phyloP scores from a whole-genome alignment of 2,329 filamentous ascomycete species.

The Monilinia aucupariae region DNA sequence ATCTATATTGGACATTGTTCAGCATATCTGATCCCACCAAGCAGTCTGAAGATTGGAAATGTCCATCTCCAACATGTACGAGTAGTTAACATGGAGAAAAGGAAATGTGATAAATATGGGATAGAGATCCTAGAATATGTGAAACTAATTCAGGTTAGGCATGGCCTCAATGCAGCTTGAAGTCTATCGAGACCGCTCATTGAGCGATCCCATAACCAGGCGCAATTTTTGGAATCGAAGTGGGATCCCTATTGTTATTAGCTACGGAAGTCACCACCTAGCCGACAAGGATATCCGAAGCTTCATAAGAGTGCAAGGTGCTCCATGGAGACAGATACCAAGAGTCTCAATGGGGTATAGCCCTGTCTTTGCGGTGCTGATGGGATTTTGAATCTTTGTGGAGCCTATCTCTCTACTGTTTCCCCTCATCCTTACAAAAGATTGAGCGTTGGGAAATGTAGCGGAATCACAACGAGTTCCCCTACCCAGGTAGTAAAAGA shows the following conservation, averaged over 20 bases:
- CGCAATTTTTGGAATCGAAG: constrained; percentile 3
- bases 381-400: not conserved
- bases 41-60: not conserved
- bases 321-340: not conserved
- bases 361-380: too few relatives aligned
- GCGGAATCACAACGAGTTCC: too few relatives aligned
- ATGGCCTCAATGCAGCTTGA: not conserved
- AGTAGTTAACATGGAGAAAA: not conserved
- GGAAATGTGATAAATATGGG: not conserved
- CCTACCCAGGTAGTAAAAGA: too few relatives aligned
- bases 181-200: not conserved
- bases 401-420: not conserved
- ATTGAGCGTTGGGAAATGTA: too few relatives aligned
- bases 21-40: constrained; percentile 9
- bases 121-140: not conserved
- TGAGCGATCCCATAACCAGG: constrained; percentile 1
- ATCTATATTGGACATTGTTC: constrained; percentile 15
- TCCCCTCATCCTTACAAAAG: too few relatives aligned
- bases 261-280: not conserved
- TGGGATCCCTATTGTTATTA: not conserved
- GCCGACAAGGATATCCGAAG: not conserved
- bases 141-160: not conserved
- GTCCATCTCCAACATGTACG: not conserved
- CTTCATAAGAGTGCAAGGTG: not conserved
- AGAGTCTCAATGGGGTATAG: not conserved